Evolutionary conservation across 306 rosid genomes (phyloP).

Genomic region (Delonix regia): DNA sequence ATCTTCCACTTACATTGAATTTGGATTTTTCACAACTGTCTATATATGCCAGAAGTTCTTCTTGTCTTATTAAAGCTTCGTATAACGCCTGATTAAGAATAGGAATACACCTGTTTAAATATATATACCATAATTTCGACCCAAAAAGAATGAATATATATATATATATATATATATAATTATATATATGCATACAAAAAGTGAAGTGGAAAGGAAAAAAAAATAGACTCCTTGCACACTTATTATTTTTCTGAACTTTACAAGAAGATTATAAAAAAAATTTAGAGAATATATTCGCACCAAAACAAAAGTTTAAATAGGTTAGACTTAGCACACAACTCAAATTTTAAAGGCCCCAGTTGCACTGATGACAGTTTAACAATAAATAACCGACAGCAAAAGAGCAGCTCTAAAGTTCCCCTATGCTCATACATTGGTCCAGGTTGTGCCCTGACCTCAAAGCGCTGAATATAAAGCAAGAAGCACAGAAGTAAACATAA

Average conservation of each 20-base stretch:
- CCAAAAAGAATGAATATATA: background rate
- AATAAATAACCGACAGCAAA: background rate
- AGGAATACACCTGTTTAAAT: background rate
- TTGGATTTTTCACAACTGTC: conserved; percentile 50
- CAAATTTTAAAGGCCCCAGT: background rate
- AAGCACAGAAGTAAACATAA: background rate
- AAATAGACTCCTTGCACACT: too few species aligned
- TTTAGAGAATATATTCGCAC: too few species aligned
- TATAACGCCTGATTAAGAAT: conserved; percentile 46
- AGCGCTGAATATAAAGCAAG: background rate
- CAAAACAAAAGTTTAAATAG: background rate
- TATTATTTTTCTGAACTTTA: too few species aligned
- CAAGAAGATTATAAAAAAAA: too few species aligned
- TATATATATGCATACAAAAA: too few species aligned
- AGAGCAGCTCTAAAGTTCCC: background rate
- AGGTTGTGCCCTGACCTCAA: background rate
- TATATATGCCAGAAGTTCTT: conserved; percentile 58
- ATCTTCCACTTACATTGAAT: conserved; percentile 39
- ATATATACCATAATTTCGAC: background rate
- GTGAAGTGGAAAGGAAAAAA: too few species aligned
- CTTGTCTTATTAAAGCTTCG: conserved; percentile 62
- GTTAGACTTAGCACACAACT: background rate
- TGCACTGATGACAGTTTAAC: background rate
- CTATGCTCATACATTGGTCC: background rate
- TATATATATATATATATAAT: background rate